phyloP scores from a whole-genome alignment of 179 eudicot species.

The Silene coronaria region DNA sequence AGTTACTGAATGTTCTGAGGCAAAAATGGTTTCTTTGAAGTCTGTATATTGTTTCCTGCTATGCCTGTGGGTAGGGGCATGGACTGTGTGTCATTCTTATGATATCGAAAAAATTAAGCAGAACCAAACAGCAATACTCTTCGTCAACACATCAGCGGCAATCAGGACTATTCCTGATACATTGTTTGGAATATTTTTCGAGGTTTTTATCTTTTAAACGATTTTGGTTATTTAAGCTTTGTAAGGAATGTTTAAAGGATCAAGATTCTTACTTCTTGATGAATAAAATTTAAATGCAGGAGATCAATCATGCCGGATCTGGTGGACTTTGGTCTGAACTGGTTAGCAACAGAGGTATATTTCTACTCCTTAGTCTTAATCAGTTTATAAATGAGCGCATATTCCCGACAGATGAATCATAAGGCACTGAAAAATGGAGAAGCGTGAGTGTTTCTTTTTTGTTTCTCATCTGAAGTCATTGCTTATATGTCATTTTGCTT shows the following conservation, averaged over 20 bases:
- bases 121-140: constrained; percentile 47
- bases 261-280: neutral
- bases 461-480: too few species aligned
- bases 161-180: constrained; percentile 47
- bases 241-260: neutral
- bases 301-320: constrained; percentile 95
- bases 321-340: constrained; percentile 99
- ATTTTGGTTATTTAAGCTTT: neutral
- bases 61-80: constrained; percentile 34
- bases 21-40: constrained; percentile 38
- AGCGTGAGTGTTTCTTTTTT: too few species aligned
- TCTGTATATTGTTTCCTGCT: constrained; percentile 22
- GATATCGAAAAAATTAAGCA: constrained; percentile 36
- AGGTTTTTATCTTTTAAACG: constrained; percentile 36
- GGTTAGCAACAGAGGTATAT: constrained; percentile 77
- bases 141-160: constrained; percentile 46
- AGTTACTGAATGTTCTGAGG: constrained; percentile 22
- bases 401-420: neutral
- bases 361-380: neutral
- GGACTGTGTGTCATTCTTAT: constrained; percentile 31
- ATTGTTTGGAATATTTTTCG: constrained; percentile 71
- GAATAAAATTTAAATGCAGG: constrained; percentile 40
- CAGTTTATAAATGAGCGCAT: neutral
- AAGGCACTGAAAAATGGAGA: neutral
- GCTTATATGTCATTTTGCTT: too few species aligned